phyloP scores from a whole-genome alignment of 805 yeast genomes.

The Candida maris region DNA sequence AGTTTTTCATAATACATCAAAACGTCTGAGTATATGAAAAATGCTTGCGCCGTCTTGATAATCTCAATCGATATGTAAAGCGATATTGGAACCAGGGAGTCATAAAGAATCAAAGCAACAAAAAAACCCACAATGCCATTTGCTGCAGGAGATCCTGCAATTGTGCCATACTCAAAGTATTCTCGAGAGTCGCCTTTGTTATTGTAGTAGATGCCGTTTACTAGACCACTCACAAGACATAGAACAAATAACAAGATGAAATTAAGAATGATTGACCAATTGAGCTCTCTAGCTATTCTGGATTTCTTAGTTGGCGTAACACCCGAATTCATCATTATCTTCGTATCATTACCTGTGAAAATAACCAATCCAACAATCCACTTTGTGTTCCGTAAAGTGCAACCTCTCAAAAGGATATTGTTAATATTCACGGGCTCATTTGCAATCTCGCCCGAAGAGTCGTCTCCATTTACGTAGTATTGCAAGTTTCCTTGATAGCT shows the following conservation, averaged over 20 bases:
- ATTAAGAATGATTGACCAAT: conserved; percentile 64
- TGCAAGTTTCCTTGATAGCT: conserved; percentile 70
- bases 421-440: conserved; percentile 69
- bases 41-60: conserved; percentile 78
- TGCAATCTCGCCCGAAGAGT: conserved; percentile 29
- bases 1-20: conserved; percentile 63
- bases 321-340: conserved; percentile 79
- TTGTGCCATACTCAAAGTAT: conserved; percentile 67
- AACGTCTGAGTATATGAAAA: conserved; percentile 72
- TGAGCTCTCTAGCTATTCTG: conserved; percentile 68
- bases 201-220: conserved; percentile 64
- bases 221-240: conserved; percentile 67
- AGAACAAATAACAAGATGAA: conserved; percentile 59
- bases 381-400: conserved; percentile 73
- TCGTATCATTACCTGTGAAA: conserved; percentile 76
- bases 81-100: conserved; percentile 79
- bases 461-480: conserved; percentile 38
- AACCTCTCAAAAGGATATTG: conserved; percentile 70
- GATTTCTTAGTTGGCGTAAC: conserved; percentile 75
- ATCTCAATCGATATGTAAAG: conserved; percentile 79
- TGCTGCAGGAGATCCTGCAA: conserved; percentile 59
- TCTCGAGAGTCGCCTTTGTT: conserved; percentile 47
- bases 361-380: conserved; percentile 78
- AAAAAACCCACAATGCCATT: conserved; percentile 73
- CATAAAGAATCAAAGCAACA: conserved; percentile 73